These are phyloP conservation scores for Micractinium sp. DNA, from an alignment of 139 green algal genomes.

Conservation along the genomic window DNA sequence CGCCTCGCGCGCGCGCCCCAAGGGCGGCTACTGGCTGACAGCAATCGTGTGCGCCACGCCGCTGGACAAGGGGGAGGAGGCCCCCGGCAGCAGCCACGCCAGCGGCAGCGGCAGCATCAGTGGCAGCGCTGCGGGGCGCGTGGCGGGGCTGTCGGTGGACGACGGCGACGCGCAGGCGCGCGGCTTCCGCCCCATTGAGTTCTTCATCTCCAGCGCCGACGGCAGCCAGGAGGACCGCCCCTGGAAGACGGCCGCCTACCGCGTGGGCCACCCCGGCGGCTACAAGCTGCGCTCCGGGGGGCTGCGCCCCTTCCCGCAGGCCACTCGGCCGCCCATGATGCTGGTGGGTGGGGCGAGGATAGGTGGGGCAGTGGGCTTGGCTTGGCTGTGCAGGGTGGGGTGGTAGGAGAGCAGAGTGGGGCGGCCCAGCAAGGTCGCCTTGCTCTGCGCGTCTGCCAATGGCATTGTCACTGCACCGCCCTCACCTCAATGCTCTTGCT, in stretches of 20 bases:
- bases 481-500: too few species aligned
- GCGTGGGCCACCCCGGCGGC: conserved; percentile 52
- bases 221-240: conserved; percentile 45
- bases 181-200: conserved; percentile 45
- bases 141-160: conserved; percentile 15
- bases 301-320: conserved; percentile 66
- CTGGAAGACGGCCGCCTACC: conserved; percentile 47
- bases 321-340: conserved; percentile 62
- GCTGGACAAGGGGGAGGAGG: neutral
- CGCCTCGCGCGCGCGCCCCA: conserved; percentile 43
- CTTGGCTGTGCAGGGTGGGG: too few species aligned
- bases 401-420: too few species aligned
- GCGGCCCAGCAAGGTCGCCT: neutral
- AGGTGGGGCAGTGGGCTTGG: too few species aligned
- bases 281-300: conserved; percentile 71
- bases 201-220: conserved; percentile 47
- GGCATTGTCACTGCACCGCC: neutral
- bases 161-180: neutral
- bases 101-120: neutral
- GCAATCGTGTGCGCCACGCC: conserved; percentile 39
- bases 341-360: conserved; percentile 46
- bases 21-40: conserved; percentile 51
- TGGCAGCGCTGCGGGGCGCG: neutral
- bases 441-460: neutral
- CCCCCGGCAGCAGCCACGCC: neutral